Conservation (phyloP, 1,284 basidiomycete species). For the Ceratobasidium papillatum region DNA sequence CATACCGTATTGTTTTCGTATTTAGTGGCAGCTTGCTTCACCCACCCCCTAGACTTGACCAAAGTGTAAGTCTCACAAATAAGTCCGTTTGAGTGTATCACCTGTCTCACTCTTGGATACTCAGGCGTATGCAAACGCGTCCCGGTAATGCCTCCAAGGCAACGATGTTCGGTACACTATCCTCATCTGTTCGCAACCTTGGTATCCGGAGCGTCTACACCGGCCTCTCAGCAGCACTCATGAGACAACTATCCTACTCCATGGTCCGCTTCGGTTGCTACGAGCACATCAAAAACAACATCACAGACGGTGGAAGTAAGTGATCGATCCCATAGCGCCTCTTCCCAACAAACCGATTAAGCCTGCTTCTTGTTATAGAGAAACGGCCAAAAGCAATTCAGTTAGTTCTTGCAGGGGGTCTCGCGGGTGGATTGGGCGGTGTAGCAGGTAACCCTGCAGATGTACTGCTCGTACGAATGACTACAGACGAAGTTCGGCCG, state of each 20-base stretch:
- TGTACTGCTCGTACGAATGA: slow-evolving; percentile 57
- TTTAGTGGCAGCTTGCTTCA: slow-evolving; percentile 84
- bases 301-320: slow-evolving; percentile 37
- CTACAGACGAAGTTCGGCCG: slow-evolving; percentile 52
- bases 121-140: slow-evolving; percentile 76
- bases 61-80: slow-evolving; percentile 68
- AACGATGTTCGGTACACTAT: slow-evolving; percentile 44
- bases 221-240: slow-evolving; percentile 43
- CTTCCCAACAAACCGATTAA: not conserved
- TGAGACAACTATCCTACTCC: slow-evolving; percentile 44
- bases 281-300: slow-evolving; percentile 41
- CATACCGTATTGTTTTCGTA: slow-evolving; percentile 32
- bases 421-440: slow-evolving; percentile 82
- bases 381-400: slow-evolving; percentile 60
- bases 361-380: slow-evolving; percentile 52
- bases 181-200: slow-evolving; percentile 38
- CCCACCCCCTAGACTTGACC: slow-evolving; percentile 85
- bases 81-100: not conserved
- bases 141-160: slow-evolving; percentile 39
- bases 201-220: slow-evolving; percentile 44
- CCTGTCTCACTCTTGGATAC: slow-evolving; percentile 15
- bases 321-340: not conserved
- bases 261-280: slow-evolving; percentile 45
- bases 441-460: slow-evolving; percentile 84
- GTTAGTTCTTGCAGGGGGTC: slow-evolving; percentile 69